Percentiles rank a stretch among this genome's conserved stretches.
Evolutionary conservation across 2,329 filamentous ascomycete genomes (phyloP).

Genomic region (Ceratocystis cacaofunesta): DNA sequence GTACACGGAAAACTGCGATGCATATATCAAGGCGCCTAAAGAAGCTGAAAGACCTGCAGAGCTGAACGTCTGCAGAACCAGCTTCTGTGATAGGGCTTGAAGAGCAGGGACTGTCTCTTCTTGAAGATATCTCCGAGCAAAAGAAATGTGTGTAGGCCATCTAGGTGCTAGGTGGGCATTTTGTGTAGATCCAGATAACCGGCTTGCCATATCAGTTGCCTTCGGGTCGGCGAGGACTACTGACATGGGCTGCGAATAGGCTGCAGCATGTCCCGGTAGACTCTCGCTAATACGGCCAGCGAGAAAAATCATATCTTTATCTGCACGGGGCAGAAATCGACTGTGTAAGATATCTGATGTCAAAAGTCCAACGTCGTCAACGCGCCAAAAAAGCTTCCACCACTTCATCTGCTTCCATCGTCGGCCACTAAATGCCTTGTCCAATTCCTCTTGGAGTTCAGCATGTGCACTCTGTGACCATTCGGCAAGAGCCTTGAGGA

Average conservation of each 20-base stretch:
- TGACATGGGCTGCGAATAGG: conserved; percentile 27
- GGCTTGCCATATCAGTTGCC: not conserved
- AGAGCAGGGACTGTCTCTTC: conserved; percentile 53
- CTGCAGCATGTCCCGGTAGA: conserved; percentile 20
- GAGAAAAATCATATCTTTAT: conserved; percentile 70
- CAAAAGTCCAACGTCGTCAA: conserved; percentile 79
- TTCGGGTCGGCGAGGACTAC: conserved; percentile 6
- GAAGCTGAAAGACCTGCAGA: conserved; percentile 49
- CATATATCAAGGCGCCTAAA: conserved; percentile 41
- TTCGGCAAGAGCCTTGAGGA: conserved; percentile 42
- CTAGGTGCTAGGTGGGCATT: conserved; percentile 22
- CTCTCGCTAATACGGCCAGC: conserved; percentile 55
- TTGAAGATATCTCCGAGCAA: conserved; percentile 51
- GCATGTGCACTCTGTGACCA: conserved; percentile 74
- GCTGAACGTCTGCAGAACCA: conserved; percentile 60
- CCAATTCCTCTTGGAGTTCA: conserved; percentile 67
- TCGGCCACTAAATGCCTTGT: conserved; percentile 58
- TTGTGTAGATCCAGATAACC: not conserved
- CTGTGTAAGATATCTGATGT: conserved; percentile 63
- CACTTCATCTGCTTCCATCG: conserved; percentile 71
- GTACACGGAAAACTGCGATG: conserved; percentile 42
- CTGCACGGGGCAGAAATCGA: conserved; percentile 62
- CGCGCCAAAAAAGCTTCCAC: conserved; percentile 94
- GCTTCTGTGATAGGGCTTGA: conserved; percentile 56
- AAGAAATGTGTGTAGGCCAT: conserved; percentile 64